These are phyloP conservation scores for Haplosporangium gracile DNA, from an alignment of 192 early-diverging fungal species.

Conservation along the genomic window DNA sequence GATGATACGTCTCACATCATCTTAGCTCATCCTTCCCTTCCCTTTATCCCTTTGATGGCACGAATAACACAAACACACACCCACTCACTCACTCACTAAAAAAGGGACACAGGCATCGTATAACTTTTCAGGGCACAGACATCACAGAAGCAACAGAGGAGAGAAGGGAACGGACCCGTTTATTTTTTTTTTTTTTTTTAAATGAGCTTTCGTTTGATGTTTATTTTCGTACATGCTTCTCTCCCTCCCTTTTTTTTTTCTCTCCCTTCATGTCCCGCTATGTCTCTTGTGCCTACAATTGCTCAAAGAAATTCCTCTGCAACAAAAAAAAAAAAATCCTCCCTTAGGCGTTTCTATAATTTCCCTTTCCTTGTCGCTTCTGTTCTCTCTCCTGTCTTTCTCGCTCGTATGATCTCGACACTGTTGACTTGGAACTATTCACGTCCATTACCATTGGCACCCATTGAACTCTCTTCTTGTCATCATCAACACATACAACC, in stretches of 20 bases:
- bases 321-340: not conserved
- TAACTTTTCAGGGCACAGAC: not conserved
- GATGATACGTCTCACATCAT: too few species aligned
- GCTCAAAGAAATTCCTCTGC: not conserved
- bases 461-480: not conserved
- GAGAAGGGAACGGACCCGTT: not conserved
- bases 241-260: not conserved
- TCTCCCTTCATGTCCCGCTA: too few species aligned
- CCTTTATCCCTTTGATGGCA: not conserved
- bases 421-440: not conserved
- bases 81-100: not conserved
- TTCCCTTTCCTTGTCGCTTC: not conserved
- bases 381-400: not conserved
- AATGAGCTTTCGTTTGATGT: not conserved
- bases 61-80: not conserved
- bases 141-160: not conserved
- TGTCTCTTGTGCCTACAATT: not conserved
- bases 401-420: not conserved
- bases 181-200: not conserved
- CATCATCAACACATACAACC: not conserved
- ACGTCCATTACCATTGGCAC: not conserved
- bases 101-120: not conserved
- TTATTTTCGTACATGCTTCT: not conserved
- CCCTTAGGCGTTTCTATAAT: not conserved
- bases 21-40: not conserved